Base-by-base conservation (phyloP, 208 protist genomes). In the Leishmania braziliensis region DNA sequence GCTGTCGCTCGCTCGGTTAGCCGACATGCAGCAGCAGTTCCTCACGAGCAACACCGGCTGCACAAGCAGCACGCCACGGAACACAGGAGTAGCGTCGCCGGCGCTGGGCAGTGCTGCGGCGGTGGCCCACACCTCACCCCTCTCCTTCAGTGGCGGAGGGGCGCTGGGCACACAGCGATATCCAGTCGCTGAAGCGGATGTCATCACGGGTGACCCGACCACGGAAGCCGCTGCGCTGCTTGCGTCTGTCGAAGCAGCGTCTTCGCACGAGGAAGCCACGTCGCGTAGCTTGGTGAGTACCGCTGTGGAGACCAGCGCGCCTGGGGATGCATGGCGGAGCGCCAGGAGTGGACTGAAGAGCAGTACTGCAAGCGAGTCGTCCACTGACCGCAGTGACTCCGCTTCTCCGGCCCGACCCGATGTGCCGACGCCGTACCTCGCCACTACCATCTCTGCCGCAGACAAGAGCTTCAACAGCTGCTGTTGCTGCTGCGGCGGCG, bases 1-100 rank as follows among this genome's bases (percentile, higher is more conserved):
- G 50, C 50, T 43, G 70, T 80, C 69, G 23, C 76, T 36, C 5
- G 60, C 70, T 33, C 75, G 29, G 48, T 62, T 73, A 14, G 58
- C 46, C 14, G 39, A 50, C 6, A 73, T 60, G 29, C 63, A 74
- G 75, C 26, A 43, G 26, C 80, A 48, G 14, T 5, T 63, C 33
- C 16, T 26, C 26, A n/a, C 33, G 73, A 60, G 53, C 33, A 65
- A 33, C 46, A 58, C 2, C 60, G 16, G 36, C 1, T n/a, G 56
- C 20, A 16, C 5, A 9, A 48, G 50, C 6, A 50, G 46, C 46
- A 18, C 29, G 1, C 10, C 63, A n/a, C 36, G 33, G 20, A 23
- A 14, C 54, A 50, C n/a, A 39, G 12, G 9, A 10, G 18, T 36
- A 8, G 29, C 23, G 29, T 77, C 53, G 2, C 70, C 50, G 23